A percentile compares a stretch with the other conserved stretches of the same genome.
These are phyloP conservation scores for Trametes meyenii DNA, from an alignment of 768 basidiomycete genomes.

Conservation along the genomic window DNA sequence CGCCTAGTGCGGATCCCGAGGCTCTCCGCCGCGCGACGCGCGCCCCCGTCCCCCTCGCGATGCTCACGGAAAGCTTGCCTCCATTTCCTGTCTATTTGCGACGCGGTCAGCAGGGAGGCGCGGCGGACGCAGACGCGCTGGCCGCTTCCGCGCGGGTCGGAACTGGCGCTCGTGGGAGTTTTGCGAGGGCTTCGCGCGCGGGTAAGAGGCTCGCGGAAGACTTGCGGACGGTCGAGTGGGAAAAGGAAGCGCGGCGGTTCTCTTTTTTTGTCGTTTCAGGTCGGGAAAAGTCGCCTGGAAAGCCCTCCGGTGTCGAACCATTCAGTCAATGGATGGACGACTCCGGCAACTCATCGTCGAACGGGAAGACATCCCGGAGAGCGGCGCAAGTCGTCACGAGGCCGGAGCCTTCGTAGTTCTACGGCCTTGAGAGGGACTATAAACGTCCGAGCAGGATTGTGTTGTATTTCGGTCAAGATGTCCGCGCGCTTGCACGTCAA, in stretches of 20 bases:
- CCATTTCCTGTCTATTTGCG: conserved; percentile 2
- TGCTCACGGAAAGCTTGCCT: background rate
- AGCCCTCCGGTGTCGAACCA: too few relatives aligned
- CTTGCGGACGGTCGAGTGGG: conserved; percentile 47
- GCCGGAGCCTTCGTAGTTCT: too few relatives aligned
- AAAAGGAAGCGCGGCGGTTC: too few relatives aligned
- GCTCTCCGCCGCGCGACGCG: background rate
- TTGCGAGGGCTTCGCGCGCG: background rate
- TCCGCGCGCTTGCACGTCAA: too few relatives aligned
- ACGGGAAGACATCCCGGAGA: too few relatives aligned
- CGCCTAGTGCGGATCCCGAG: background rate
- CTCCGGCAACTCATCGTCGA: too few relatives aligned
- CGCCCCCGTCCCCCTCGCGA: background rate
- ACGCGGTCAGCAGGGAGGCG: background rate
- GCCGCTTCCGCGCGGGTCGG: background rate
- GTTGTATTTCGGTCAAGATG: too few relatives aligned
- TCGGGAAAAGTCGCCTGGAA: conserved; percentile 16
- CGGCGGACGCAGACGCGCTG: background rate
- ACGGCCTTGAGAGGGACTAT: too few relatives aligned
- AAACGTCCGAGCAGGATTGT: too few relatives aligned
- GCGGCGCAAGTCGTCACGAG: too few relatives aligned
- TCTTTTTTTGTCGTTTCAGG: conserved; percentile 44
- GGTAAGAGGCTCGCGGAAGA: background rate
- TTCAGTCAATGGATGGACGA: too few relatives aligned
- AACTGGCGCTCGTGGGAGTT: conserved; percentile 1